Conservation (phyloP, 1,139 yeast genomes). For the Martiniozyma asiatica region DNA sequence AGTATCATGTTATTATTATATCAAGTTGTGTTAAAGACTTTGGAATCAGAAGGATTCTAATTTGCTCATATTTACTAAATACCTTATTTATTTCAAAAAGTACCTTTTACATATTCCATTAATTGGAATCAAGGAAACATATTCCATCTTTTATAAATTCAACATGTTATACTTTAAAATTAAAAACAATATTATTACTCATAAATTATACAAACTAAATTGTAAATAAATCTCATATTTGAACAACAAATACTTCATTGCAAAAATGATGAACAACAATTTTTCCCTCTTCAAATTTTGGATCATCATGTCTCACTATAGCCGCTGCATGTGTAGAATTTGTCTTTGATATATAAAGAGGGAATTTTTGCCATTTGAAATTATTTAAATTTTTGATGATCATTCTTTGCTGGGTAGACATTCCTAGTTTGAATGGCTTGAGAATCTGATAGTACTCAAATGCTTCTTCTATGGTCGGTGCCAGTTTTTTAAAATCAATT, state of each 20-base stretch:
- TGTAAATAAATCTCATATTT: no score
- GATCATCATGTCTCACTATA: conserved; percentile 46
- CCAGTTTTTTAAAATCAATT: conserved; percentile 4
- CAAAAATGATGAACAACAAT: conserved; percentile 56
- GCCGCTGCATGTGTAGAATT: conserved; percentile 72
- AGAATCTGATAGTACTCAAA: conserved; percentile 15
- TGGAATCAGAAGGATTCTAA: conserved; percentile 1
- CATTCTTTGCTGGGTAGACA: conserved; percentile 32
- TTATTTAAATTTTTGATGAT: conserved; percentile 48
- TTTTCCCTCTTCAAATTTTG: conserved; percentile 54
- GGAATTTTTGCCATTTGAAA: conserved; percentile 57
- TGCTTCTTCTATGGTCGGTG: conserved; percentile 6
- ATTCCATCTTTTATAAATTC: no score
- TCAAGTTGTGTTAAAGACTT: conserved; percentile 40
- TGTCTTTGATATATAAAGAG: conserved; percentile 55
- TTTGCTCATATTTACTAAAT: no score
- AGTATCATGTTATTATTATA: conserved; percentile 86
- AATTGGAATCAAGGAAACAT: no score
- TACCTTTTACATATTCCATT: no score
- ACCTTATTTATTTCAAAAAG: no score
- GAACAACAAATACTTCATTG: conserved; percentile 24
- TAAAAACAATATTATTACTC: no score
- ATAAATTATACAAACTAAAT: no score
- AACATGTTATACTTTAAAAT: no score
- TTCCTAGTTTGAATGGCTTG: conserved; percentile 26